Percentiles rank a stretch among this genome's conserved stretches.
Evolutionary conservation across 345 rosid species (phyloP).

Genomic region (Melaleuca quinquenervia): DNA sequence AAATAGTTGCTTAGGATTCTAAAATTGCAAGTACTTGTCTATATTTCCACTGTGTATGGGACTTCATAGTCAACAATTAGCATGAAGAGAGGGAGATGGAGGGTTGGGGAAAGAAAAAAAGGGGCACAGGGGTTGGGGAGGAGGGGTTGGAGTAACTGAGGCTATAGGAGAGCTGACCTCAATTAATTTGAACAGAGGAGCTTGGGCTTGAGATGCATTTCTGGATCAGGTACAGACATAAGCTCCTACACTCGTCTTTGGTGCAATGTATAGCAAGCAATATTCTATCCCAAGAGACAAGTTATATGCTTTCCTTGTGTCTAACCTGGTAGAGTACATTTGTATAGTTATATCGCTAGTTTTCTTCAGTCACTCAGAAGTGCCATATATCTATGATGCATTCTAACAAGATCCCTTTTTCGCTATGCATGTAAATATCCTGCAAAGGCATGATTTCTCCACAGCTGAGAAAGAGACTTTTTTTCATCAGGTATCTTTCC

Average conservation of each 20-base stretch:
- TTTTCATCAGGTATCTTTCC: constrained; percentile 54
- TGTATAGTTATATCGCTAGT: neutral
- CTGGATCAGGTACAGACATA: neutral
- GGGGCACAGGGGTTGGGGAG: neutral
- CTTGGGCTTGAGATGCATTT: neutral
- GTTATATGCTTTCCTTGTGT: neutral
- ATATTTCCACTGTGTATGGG: neutral
- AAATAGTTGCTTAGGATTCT: neutral
- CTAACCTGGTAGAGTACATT: neutral
- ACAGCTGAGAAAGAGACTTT: constrained; percentile 72
- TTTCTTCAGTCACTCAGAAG: neutral
- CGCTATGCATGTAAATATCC: constrained; percentile 1
- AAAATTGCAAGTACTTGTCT: neutral
- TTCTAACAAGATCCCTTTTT: neutral
- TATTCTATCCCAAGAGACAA: neutral
- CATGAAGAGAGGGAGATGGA: neutral
- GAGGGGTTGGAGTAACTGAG: neutral
- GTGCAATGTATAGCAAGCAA: neutral
- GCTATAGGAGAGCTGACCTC: neutral
- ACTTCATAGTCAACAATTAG: neutral
- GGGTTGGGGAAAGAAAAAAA: neutral
- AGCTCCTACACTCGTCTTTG: neutral
- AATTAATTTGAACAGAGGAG: neutral
- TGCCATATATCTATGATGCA: neutral
- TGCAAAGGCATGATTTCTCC: constrained; percentile 76